These are phyloP conservation scores for Cucurbita pepo DNA, from an alignment of 306 rosid genomes.

Conservation along the genomic window DNA sequence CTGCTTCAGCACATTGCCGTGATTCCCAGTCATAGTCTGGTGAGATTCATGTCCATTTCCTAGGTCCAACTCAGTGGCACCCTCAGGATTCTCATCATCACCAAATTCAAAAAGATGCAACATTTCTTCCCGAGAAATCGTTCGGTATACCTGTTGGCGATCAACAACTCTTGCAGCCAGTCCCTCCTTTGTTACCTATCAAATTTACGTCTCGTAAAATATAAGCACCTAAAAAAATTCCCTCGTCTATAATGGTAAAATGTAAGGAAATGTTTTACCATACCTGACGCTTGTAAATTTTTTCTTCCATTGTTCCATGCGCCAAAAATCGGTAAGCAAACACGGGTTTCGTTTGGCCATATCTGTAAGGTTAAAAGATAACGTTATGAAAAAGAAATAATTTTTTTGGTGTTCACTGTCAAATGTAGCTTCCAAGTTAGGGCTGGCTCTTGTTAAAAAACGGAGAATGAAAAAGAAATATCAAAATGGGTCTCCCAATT, in stretches of 20 bases:
- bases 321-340: constrained; percentile 94
- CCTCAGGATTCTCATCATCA: constrained; percentile 76
- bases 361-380: constrained; percentile 32
- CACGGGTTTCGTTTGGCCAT: constrained; percentile 93
- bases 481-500: too few species aligned
- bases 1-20: constrained; percentile 32
- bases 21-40: constrained; percentile 18
- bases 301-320: constrained; percentile 97
- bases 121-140: constrained; percentile 95
- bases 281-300: constrained; percentile 98
- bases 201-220: constrained; percentile 6
- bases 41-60: constrained; percentile 23
- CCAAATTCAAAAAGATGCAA: constrained; percentile 95
- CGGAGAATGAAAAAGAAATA: neutral
- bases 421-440: neutral
- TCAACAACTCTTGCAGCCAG: constrained; percentile 97
- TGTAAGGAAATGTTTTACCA: constrained; percentile 6
- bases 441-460: neutral
- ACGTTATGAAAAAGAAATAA: neutral
- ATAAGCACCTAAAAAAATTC: neutral
- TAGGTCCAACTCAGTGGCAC: constrained; percentile 29
- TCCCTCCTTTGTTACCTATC: constrained; percentile 93
- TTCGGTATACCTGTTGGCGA: constrained; percentile 83
- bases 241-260: neutral
- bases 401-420: neutral